Evolutionary conservation across 768 basidiomycete genomes (phyloP).

Genomic region (Royoungia palumana): DNA sequence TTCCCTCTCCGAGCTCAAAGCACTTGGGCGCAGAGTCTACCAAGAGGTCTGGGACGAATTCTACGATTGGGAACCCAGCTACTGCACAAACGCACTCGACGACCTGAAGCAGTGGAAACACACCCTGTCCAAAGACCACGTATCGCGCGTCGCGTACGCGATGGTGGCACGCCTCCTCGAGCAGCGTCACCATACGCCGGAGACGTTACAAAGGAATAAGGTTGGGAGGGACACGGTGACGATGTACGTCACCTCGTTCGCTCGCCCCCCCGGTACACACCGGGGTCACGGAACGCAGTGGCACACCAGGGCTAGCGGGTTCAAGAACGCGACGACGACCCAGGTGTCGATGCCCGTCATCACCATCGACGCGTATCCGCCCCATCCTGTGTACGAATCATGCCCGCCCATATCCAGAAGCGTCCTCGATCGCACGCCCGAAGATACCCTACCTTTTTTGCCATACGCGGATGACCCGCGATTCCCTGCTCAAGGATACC

Average conservation of each 20-base stretch:
- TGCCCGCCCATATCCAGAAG: conserved; percentile 44
- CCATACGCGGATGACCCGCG: conserved; percentile 47
- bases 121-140: conserved; percentile 5
- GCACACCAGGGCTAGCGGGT: too few species aligned
- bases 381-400: conserved; percentile 40
- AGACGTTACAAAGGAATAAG: neutral
- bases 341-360: conserved; percentile 13
- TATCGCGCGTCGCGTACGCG: conserved; percentile 12
- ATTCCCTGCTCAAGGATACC: conserved; percentile 33
- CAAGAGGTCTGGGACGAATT: conserved; percentile 42
- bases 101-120: conserved; percentile 9
- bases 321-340: neutral
- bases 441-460: conserved; percentile 28
- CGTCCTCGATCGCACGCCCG: conserved; percentile 1
- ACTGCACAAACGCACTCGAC: conserved; percentile 28
- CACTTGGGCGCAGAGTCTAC: conserved; percentile 32
- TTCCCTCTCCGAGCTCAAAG: conserved; percentile 12
- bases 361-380: conserved; percentile 10
- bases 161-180: conserved; percentile 5
- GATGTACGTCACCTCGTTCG: conserved; percentile 9
- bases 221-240: neutral
- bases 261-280: too few species aligned
- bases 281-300: too few species aligned
- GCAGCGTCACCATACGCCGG: neutral
- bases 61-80: conserved; percentile 41